phyloP scores from a whole-genome alignment of 176 grass and related monocot species.

The Pontederia paniculata region DNA sequence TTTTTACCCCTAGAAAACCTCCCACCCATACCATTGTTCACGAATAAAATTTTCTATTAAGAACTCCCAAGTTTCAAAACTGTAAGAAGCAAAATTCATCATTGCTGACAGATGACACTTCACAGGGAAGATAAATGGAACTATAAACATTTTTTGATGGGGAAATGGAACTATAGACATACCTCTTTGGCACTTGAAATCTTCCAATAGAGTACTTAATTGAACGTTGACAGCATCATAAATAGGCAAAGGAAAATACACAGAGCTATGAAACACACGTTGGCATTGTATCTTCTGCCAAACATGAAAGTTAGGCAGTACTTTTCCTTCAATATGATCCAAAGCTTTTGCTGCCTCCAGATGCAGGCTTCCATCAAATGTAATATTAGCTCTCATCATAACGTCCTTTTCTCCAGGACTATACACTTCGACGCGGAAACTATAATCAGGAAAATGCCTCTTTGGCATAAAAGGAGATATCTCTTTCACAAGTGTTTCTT shows the following conservation, averaged over 20 bases:
- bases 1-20: too few relatives aligned
- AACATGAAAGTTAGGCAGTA: slow-evolving; percentile 45
- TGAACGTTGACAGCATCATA: slow-evolving; percentile 53
- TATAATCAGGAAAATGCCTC: slow-evolving; percentile 50
- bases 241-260: slow-evolving; percentile 51
- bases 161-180: slow-evolving; percentile 17
- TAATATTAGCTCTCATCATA: slow-evolving; percentile 54
- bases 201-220: slow-evolving; percentile 43
- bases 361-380: slow-evolving; percentile 78
- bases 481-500: slow-evolving; percentile 54
- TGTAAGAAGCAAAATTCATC: background rate
- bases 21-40: too few relatives aligned
- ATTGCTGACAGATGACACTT: background rate
- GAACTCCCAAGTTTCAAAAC: background rate
- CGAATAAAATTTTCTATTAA: too few relatives aligned
- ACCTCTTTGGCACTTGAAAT: slow-evolving; percentile 56
- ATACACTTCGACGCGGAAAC: slow-evolving; percentile 61
- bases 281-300: slow-evolving; percentile 91
- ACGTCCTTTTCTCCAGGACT: slow-evolving; percentile 43
- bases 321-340: slow-evolving; percentile 59
- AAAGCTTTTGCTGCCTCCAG: slow-evolving; percentile 78
- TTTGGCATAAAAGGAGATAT: slow-evolving; percentile 75
- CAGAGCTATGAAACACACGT: slow-evolving; percentile 70
- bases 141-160: slow-evolving; percentile 4
- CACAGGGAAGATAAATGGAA: slow-evolving; percentile 6